These are phyloP conservation scores for Phaseolus lunatus DNA, from an alignment of 306 rosid genomes.

Conservation along the genomic window DNA sequence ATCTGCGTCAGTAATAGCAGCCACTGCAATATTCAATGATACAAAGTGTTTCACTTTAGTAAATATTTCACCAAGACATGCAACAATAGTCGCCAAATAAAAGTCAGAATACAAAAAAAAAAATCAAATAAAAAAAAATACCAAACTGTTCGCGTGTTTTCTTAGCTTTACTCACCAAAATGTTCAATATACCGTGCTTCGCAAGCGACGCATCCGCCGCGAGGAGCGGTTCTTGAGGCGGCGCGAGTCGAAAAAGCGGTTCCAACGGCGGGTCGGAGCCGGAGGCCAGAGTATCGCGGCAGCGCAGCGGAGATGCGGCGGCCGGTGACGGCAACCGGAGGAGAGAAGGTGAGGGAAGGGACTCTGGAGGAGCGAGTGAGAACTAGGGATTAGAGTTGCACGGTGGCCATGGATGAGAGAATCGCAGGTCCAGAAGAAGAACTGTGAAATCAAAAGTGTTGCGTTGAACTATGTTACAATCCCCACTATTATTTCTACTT, in stretches of 20 bases:
- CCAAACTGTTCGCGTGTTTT: neutral
- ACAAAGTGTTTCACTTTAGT: slow-evolving; percentile 22
- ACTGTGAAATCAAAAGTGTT: slow-evolving; percentile 10
- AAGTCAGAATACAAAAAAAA: neutral
- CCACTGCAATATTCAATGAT: slow-evolving; percentile 60
- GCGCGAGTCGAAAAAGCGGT: slow-evolving; percentile 41
- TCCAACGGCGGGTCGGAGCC: slow-evolving; percentile 43
- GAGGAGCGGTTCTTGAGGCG: slow-evolving; percentile 48
- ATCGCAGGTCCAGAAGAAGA: slow-evolving; percentile 48
- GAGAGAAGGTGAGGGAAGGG: slow-evolving; percentile 46
- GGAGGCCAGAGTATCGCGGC: slow-evolving; percentile 68
- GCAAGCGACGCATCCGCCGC: slow-evolving; percentile 57
- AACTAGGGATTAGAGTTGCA: slow-evolving; percentile 62
- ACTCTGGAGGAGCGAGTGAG: slow-evolving; percentile 61
- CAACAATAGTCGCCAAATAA: slow-evolving; percentile 5
- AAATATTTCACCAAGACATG: slow-evolving; percentile 17
- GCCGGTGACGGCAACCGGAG: slow-evolving; percentile 52
- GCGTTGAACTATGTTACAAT: neutral
- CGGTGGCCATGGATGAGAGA: slow-evolving; percentile 74
- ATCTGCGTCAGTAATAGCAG: slow-evolving; percentile 60
- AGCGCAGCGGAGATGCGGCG: slow-evolving; percentile 44
- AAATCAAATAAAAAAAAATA: neutral
- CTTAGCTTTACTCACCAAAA: slow-evolving; percentile 2
- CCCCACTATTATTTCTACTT: neutral
- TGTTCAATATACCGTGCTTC: slow-evolving; percentile 65